Percentiles rank a stretch among this genome's conserved stretches.
Evolutionary conservation across 1,284 basidiomycete species (phyloP).

Genomic region (Cryptococcus sp.): DNA sequence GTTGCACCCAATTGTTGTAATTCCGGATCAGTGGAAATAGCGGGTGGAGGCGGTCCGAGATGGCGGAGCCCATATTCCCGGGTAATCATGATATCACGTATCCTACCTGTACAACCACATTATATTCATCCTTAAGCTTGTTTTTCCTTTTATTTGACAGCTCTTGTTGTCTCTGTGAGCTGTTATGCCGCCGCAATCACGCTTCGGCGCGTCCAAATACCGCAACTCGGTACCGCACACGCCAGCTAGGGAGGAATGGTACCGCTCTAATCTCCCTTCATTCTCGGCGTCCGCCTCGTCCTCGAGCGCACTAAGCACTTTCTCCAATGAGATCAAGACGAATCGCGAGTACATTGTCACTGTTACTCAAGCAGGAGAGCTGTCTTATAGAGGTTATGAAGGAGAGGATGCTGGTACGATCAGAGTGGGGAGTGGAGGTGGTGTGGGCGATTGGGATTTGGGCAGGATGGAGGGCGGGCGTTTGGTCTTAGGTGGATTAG

Average conservation of each 20-base stretch:
- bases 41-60: constrained; percentile 1
- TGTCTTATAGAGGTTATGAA: constrained; percentile 31
- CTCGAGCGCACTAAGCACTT: constrained; percentile 23
- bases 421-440: constrained; percentile 35
- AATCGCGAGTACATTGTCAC: constrained; percentile 39
- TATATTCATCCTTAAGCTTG: not conserved
- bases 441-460: constrained; percentile 47
- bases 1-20: not conserved
- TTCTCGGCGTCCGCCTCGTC: constrained; percentile 13
- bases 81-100: no score
- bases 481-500: constrained; percentile 34
- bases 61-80: not conserved
- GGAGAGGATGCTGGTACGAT: constrained; percentile 18
- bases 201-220: constrained; percentile 49
- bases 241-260: constrained; percentile 37
- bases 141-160: not conserved
- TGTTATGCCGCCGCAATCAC: constrained; percentile 8
- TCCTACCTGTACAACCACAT: not conserved
- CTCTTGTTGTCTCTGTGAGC: no score
- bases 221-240: constrained; percentile 39
- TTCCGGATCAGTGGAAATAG: not conserved
- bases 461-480: constrained; percentile 35
- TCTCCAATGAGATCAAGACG: constrained; percentile 39
- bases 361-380: constrained; percentile 33
- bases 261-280: constrained; percentile 27